phyloP scores from a whole-genome alignment of 768 basidiomycete species.

The Infundibulicybe gibba region DNA sequence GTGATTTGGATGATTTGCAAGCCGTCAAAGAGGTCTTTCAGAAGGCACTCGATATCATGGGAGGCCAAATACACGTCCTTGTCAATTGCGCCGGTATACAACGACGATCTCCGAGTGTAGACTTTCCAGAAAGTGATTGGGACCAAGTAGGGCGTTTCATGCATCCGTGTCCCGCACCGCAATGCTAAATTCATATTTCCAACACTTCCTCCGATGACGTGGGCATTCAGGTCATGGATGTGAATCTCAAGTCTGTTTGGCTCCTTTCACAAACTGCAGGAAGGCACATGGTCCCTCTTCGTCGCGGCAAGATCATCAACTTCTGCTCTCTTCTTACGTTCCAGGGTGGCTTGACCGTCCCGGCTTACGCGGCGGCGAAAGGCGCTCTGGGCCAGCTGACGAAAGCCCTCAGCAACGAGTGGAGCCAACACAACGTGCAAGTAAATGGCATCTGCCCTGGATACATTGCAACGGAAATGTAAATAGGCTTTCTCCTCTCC shows the following conservation, averaged over 20 bases:
- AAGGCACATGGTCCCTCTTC: slow-evolving; percentile 78
- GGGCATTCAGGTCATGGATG: slow-evolving; percentile 62
- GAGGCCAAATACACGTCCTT: slow-evolving; percentile 50
- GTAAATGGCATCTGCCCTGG: slow-evolving; percentile 89
- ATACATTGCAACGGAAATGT: slow-evolving; percentile 90
- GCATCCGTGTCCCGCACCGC: too few relatives aligned
- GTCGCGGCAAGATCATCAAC: slow-evolving; percentile 70
- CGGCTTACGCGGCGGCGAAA: slow-evolving; percentile 91
- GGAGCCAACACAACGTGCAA: slow-evolving; percentile 84
- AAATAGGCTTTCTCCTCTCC: slow-evolving; percentile 16
- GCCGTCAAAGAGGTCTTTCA: slow-evolving; percentile 38
- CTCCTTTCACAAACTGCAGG: slow-evolving; percentile 85
- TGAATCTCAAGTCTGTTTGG: slow-evolving; percentile 88
- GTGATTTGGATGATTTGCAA: slow-evolving; percentile 36
- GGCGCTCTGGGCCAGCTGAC: slow-evolving; percentile 83
- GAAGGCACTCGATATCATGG: slow-evolving; percentile 34
- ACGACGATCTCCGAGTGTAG: slow-evolving; percentile 51
- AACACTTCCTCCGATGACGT: slow-evolving; percentile 3
- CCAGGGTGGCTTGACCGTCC: slow-evolving; percentile 70
- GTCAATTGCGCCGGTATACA: slow-evolving; percentile 73
- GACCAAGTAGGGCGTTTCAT: slow-evolving; percentile 45
- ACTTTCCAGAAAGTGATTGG: slow-evolving; percentile 66
- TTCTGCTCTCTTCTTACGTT: slow-evolving; percentile 60
- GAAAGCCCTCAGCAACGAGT: slow-evolving; percentile 91
- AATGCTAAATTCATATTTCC: too few relatives aligned